phyloP scores from a whole-genome alignment of 2,329 filamentous ascomycete species.

The Zymoseptoria ardabiliae region DNA sequence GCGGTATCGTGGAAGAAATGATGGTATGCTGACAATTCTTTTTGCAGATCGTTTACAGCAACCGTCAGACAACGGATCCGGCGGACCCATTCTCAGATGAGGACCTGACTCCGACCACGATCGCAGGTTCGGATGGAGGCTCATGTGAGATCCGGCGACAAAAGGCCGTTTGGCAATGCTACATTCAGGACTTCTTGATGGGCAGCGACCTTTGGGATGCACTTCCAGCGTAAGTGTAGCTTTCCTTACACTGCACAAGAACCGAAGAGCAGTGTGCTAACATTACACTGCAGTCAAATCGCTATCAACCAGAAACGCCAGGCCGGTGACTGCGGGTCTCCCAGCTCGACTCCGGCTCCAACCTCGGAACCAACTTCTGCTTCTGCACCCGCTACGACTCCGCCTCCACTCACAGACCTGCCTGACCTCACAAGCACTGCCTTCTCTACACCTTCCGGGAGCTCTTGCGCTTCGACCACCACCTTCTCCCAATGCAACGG shows the following conservation, averaged over 20 bases:
- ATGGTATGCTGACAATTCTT: neutral
- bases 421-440: neutral
- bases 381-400: neutral
- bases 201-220: neutral
- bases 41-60: constrained; percentile 1
- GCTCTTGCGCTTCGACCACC: neutral
- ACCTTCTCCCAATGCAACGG: neutral
- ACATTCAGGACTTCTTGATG: neutral
- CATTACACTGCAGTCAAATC: neutral
- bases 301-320: neutral
- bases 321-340: neutral
- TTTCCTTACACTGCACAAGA: neutral
- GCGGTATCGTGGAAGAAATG: neutral
- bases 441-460: neutral
- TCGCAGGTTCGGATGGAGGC: neutral
- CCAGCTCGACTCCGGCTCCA: neutral
- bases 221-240: neutral
- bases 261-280: neutral
- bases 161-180: constrained; percentile 1
- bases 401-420: neutral
- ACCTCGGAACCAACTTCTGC: neutral
- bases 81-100: neutral
- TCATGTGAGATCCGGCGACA: neutral
- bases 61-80: neutral
- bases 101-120: neutral